Conservation (phyloP, 768 basidiomycete genomes). For the Lactarius evosmus region DNA sequence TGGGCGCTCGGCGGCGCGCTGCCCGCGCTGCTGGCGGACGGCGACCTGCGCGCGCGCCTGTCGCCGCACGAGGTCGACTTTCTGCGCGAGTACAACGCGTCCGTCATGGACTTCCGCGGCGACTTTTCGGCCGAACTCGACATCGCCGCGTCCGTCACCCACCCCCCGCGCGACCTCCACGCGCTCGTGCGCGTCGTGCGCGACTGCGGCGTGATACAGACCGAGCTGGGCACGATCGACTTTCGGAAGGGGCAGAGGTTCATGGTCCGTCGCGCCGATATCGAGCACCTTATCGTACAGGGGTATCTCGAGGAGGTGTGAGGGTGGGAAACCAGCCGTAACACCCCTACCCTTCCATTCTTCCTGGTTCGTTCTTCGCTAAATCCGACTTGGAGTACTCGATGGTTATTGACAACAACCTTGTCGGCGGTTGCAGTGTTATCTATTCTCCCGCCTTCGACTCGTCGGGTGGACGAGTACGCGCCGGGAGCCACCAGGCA, state of each 20-base stretch:
- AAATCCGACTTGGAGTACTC: not conserved
- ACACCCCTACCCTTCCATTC: not conserved
- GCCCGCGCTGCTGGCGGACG: constrained; percentile 70
- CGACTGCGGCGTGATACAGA: constrained; percentile 90
- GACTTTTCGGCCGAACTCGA: constrained; percentile 87
- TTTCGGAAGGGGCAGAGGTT: constrained; percentile 89
- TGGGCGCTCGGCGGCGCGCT: constrained; percentile 88
- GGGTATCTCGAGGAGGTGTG: constrained; percentile 88
- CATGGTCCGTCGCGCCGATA: constrained; percentile 81
- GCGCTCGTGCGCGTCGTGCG: constrained; percentile 81
- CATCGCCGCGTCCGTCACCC: constrained; percentile 75
- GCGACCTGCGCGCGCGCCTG: constrained; percentile 67
- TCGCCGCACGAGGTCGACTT: constrained; percentile 84
- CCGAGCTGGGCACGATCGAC: constrained; percentile 86
- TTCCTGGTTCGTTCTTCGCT: not conserved
- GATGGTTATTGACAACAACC: not conserved
- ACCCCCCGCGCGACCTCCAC: constrained; percentile 86
- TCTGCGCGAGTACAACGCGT: constrained; percentile 72
- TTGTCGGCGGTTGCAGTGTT: not conserved
- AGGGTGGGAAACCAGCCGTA: not conserved
- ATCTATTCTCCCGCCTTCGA: not conserved
- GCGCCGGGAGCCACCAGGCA: not conserved
- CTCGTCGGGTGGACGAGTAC: not conserved
- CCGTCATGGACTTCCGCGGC: constrained; percentile 78
- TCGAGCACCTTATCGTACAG: constrained; percentile 92